Evolutionary conservation across 2,329 filamentous ascomycete species (phyloP), one percentile per base, ranked within the genome.

Genomic region (Neofusicoccum laricinum): DNA sequence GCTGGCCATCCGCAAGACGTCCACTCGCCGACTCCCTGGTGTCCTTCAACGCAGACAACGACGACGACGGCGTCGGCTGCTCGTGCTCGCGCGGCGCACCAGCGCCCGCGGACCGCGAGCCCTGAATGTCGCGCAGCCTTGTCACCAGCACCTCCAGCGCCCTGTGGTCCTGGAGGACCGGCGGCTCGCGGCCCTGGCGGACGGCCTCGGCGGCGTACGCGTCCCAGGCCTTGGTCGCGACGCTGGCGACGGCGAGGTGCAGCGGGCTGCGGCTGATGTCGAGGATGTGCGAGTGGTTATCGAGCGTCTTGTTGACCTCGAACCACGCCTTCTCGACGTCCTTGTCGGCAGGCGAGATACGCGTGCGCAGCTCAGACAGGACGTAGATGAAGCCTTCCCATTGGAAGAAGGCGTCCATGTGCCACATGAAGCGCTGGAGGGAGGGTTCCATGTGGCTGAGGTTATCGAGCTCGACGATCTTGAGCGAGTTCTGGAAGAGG

Each of bases 381-480:
- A 85, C 75, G 68, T 82, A 80, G n/a, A 84, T 79, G 49, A 83
- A 77, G 10, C 81, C 77, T 61, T 84, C 82, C 82, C 82, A 85
- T 19, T 79, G 78, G 69, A 84, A 85, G 43, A 82, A 77, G 32
- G 76, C 72, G 30, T 81, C 75, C 59, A 79, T 73, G 68, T 82
- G 79, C 80, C 81, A 83, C 30, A 73, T 68, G 65, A 78, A 83
- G n/a, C 75, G 72, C 40, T 76, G 73, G 61, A 80, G 71, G 21
- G 72, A 72, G 32, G 73, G 71, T 34, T 77, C 79, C 1, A 73
- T 75, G 61, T 79, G 76, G 0, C 73, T 72, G 19, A 80, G 68
- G 49, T 76, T 80, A 63, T 80, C 76, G 40, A 77, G 74, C 48
- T 79, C 72, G 10, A 80, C 69, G 6, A 81, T 73, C 63, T 80